Base-by-base conservation (phyloP, 2,329 filamentous ascomycete genomes). In the Diplocarpon mali region DNA sequence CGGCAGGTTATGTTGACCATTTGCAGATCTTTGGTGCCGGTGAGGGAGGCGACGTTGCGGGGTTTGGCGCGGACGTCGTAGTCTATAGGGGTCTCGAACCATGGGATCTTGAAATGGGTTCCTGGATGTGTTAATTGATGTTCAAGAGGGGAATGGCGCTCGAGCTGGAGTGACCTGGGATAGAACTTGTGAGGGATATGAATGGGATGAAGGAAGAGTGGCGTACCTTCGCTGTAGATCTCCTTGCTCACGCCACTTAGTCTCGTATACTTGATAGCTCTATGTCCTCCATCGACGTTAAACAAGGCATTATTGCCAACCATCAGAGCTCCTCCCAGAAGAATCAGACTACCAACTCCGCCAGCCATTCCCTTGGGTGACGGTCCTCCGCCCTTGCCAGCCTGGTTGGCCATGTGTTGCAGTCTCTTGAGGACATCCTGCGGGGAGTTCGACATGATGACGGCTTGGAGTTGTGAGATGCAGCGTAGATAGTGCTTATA, bases 1-100 rank as follows among this genome's bases (percentile, higher is more conserved):
- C 92, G 90, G 69, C 92, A 98, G 62, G 90, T 98, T 65, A 98
- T 96, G 77, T 98, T 98, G 64, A 96, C 92, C 92, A 98, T 98
- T 73, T 98, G 92, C 68, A 98, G 71, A 69, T 98, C 92, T 75
- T 98, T 98, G 62, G 92, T 98, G 58, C 92, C 92, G 48, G 92
- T 98, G 55, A 98, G 78, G 55, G 92, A 96, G 55, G 92, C 85
- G 58, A 98, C 89, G 62, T 94, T 95, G 64, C 92, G 82, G 60
- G 92, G 92, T 73, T 90, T 95, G 49, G 92, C 92, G 69, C 92
- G 90, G 58, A 98, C 92, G 66, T 98, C 90, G 73, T 96, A 98
- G 59, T 89, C 82, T 65, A 98, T 80, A 41, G 92, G 88, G 4
- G 89, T 95, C 69, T 98, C 92, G 67, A 98, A 83, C 92, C 92